phyloP scores from a whole-genome alignment of 306 rosid genomes.

The Gynostemma pentaphyllum region DNA sequence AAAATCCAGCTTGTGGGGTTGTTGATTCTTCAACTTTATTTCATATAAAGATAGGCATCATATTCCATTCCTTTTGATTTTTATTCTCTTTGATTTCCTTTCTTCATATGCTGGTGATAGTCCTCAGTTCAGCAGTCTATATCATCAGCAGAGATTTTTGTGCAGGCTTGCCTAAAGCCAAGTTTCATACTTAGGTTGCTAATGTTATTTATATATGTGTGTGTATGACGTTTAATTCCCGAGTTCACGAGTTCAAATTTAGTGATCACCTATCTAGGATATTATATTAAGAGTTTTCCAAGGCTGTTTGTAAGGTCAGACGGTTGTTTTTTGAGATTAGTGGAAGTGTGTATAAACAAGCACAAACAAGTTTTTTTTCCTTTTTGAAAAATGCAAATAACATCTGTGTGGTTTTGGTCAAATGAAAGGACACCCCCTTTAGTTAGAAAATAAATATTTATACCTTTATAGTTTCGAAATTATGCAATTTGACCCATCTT shows the following conservation, averaged over 20 bases:
- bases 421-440: no score
- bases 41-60: slow-evolving; percentile 46
- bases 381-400: no score
- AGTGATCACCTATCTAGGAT: not conserved
- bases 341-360: no score
- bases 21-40: slow-evolving; percentile 56
- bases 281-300: no score
- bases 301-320: no score
- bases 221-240: not conserved
- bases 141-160: slow-evolving; percentile 11
- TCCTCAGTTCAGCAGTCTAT: slow-evolving; percentile 22
- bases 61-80: slow-evolving; percentile 47
- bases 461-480: no score
- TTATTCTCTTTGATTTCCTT: slow-evolving; percentile 32
- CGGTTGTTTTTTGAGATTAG: no score
- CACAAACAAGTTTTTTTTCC: no score
- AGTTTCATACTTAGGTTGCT: not conserved
- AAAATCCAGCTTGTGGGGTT: slow-evolving; percentile 18
- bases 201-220: not conserved
- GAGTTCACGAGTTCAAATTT: no score
- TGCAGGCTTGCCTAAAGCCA: not conserved
- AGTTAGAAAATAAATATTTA: no score
- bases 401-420: no score
- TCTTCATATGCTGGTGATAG: slow-evolving; percentile 22
- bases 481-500: no score